phyloP scores from a whole-genome alignment of 78 protist species.

The Carpediemonas membranifera region DNA sequence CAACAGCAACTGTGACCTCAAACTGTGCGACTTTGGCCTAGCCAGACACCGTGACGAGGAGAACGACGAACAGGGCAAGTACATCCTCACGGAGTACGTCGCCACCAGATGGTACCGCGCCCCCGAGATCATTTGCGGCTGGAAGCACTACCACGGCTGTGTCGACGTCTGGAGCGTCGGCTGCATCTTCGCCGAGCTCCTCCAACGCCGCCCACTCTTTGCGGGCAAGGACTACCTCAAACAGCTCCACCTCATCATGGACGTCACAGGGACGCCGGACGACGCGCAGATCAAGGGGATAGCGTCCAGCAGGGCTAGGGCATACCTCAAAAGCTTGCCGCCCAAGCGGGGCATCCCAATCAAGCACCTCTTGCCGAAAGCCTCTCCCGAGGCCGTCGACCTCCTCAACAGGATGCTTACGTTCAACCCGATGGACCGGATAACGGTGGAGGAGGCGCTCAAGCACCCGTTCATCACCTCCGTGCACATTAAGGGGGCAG shows the following conservation, averaged over 20 bases:
- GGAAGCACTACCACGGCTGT: conserved; percentile 46
- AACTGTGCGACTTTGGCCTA: conserved; percentile 42
- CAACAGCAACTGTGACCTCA: conserved; percentile 81
- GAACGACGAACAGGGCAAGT: neutral
- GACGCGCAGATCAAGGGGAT: conserved; percentile 52
- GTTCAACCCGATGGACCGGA: conserved; percentile 73
- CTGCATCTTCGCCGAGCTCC: conserved; percentile 66
- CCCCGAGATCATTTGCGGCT: conserved; percentile 71
- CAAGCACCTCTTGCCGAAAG: conserved; percentile 21
- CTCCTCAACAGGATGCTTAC: conserved; percentile 62
- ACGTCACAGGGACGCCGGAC: conserved; percentile 59
- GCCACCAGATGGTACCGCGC: conserved; percentile 92
- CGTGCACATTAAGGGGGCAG: too few species aligned
- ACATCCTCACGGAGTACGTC: conserved; percentile 60
- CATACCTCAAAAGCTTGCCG: conserved; percentile 14
- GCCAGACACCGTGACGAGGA: conserved; percentile 16
- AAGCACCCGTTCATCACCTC: too few species aligned
- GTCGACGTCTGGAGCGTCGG: conserved; percentile 76
- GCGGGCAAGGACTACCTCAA: conserved; percentile 61
- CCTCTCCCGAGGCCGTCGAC: conserved; percentile 54
- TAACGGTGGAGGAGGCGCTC: conserved; percentile 33
- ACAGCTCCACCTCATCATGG: conserved; percentile 61
- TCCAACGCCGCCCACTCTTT: conserved; percentile 37
- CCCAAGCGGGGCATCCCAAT: neutral
- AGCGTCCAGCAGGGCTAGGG: conserved; percentile 1